Conservation (phyloP, 495 filamentous ascomycete species). For the Pseudevernia furfuracea region DNA sequence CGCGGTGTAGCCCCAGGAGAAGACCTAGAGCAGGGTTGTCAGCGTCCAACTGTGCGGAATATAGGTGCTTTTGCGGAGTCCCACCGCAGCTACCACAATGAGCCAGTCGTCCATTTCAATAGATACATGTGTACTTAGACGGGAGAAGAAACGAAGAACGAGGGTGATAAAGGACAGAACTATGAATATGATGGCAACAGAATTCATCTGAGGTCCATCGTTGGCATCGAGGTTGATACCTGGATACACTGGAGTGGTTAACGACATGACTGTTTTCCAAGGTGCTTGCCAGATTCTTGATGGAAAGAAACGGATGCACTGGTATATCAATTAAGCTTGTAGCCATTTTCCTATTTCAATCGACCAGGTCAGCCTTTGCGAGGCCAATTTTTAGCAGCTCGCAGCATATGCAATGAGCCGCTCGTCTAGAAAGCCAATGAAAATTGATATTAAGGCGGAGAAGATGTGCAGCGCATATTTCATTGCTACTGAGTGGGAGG, state of each 20-base stretch:
- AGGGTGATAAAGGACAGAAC: not conserved
- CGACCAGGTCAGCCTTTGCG: not conserved
- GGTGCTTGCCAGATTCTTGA: not conserved
- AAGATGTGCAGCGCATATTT: not conserved
- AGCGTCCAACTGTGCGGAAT: not conserved
- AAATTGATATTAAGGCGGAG: not conserved
- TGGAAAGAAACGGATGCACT: not conserved
- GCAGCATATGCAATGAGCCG: not conserved
- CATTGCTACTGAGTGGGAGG: not conserved
- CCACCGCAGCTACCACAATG: slow-evolving; percentile 2
- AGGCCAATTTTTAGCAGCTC: not conserved
- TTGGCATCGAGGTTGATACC: not conserved
- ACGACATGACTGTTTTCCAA: not conserved
- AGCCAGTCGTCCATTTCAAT: not conserved
- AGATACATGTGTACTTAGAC: not conserved
- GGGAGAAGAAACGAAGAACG: slow-evolving; percentile 1
- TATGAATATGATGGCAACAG: not conserved
- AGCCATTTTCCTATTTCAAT: not conserved
- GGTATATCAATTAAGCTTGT: not conserved
- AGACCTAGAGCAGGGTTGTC: not conserved
- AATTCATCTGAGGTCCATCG: not conserved
- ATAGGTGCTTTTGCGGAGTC: not conserved
- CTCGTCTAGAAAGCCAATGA: not conserved
- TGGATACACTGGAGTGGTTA: not conserved
- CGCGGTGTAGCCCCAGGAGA: not conserved